Percentiles rank a stretch among this genome's conserved stretches.
These are phyloP conservation scores for Lactarius quietus DNA, from an alignment of 768 basidiomycete genomes.

Conservation along the genomic window DNA sequence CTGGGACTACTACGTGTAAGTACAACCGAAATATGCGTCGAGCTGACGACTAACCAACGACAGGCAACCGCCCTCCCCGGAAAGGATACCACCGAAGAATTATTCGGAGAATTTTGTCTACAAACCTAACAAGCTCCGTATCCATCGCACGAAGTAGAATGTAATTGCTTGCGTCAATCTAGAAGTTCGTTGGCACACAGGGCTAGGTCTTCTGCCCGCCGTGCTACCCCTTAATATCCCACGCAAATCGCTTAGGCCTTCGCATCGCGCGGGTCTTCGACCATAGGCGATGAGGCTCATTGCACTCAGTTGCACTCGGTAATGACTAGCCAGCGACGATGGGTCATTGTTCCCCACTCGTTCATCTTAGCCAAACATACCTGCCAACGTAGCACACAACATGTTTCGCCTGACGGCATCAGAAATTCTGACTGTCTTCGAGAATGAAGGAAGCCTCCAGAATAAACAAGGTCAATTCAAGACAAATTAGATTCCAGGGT, in stretches of 20 bases:
- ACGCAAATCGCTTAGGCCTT: background rate
- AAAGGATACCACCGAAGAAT: constrained; percentile 79
- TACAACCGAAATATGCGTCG: constrained; percentile 28
- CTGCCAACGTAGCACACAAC: background rate
- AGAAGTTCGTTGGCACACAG: background rate
- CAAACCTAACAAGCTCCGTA: constrained; percentile 71
- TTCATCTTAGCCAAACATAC: background rate
- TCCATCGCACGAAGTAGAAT: constrained; percentile 86
- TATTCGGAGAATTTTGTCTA: constrained; percentile 92
- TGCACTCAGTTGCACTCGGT: background rate
- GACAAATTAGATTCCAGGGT: background rate
- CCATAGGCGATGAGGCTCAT: background rate
- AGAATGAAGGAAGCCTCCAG: background rate
- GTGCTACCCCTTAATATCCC: background rate
- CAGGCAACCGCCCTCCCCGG: constrained; percentile 57
- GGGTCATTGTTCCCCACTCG: background rate
- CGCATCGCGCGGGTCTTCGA: background rate
- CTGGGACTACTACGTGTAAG: constrained; percentile 91
- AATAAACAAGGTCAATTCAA: background rate
- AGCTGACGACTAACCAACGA: constrained; percentile 2
- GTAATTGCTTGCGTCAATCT: constrained; percentile 7
- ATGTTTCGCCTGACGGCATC: background rate
- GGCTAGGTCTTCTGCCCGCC: background rate
- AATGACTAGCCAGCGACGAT: background rate
- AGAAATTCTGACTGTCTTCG: background rate